These are phyloP conservation scores for Klebsormidium nitens DNA, from an alignment of 139 green algal genomes.

Conservation along the genomic window DNA sequence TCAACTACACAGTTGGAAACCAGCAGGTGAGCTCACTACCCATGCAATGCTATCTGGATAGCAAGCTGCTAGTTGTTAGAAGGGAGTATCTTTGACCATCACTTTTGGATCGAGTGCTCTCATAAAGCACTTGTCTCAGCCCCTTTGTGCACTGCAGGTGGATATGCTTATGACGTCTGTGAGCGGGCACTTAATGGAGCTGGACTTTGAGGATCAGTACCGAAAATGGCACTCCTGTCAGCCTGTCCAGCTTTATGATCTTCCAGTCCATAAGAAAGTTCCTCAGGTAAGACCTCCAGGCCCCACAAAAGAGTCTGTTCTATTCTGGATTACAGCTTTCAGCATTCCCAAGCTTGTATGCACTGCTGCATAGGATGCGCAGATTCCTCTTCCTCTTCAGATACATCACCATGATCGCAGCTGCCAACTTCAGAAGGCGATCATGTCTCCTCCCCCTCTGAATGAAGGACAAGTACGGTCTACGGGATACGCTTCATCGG, in stretches of 20 bases:
- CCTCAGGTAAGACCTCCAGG: not conserved
- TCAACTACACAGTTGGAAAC: slow-evolving; percentile 63
- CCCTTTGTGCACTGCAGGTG: slow-evolving; percentile 12
- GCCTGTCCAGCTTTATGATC: not conserved
- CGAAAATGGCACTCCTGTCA: slow-evolving; percentile 47
- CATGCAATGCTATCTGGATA: too few relatives aligned
- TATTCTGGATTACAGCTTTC: too few relatives aligned
- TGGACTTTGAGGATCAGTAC: slow-evolving; percentile 61
- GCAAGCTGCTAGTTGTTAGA: too few relatives aligned
- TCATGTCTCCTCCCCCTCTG: too few relatives aligned
- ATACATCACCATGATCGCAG: not conserved
- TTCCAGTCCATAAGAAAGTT: slow-evolving; percentile 1
- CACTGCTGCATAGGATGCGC: too few relatives aligned
- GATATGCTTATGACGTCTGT: slow-evolving; percentile 90
- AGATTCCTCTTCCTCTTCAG: too few relatives aligned
- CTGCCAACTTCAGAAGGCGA: not conserved
- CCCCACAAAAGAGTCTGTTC: too few relatives aligned
- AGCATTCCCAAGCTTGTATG: not conserved
- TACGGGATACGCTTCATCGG: slow-evolving; percentile 70
- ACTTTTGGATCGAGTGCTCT: too few relatives aligned
- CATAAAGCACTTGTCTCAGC: too few relatives aligned
- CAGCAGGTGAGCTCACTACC: not conserved
- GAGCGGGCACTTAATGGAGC: slow-evolving; percentile 82
- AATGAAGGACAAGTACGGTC: slow-evolving; percentile 63
- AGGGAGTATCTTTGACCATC: too few relatives aligned